Conservation (phyloP, 257 asterid genomes). For the Pogostemon cablin region DNA sequence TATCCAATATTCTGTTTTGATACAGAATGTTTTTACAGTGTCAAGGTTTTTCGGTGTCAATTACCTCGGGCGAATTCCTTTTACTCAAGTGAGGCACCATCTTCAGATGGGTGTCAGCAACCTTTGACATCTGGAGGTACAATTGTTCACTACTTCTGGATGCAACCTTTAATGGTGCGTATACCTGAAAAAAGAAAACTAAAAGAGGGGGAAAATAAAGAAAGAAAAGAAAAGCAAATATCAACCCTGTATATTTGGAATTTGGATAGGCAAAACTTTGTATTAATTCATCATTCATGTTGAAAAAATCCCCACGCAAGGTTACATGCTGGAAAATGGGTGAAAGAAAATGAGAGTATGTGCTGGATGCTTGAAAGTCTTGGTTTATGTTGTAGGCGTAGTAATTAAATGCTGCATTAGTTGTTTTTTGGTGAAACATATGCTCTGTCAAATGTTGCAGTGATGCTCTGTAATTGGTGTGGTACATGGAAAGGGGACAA, state of each 20-base stretch:
- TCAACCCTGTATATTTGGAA: too few species aligned
- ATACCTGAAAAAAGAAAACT: too few species aligned
- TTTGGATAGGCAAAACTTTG: background rate
- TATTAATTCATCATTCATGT: background rate
- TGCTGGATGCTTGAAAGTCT: background rate
- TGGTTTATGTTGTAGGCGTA: background rate
- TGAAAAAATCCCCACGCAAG: background rate
- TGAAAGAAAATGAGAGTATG: background rate
- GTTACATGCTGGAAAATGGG: background rate
- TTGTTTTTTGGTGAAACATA: constrained; percentile 1
- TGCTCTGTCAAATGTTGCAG: constrained; percentile 43
- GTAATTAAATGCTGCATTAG: background rate
- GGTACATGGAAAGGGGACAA: constrained; percentile 94
- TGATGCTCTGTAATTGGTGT: constrained; percentile 82
- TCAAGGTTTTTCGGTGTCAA: constrained; percentile 87
- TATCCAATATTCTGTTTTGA: constrained; percentile 28
- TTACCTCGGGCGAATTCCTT: constrained; percentile 69
- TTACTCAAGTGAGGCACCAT: constrained; percentile 77
- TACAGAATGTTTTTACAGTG: constrained; percentile 45
- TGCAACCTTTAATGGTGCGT: background rate
- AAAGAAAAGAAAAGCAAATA: too few species aligned
- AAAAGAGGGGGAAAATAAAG: too few species aligned
- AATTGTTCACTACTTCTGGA: constrained; percentile 6
- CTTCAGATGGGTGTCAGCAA: constrained; percentile 59
- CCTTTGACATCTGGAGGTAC: constrained; percentile 73